These are phyloP conservation scores for Cutaneotrichosporon cavernicola DNA, from an alignment of 1,284 basidiomycete species.

Conservation along the genomic window DNA sequence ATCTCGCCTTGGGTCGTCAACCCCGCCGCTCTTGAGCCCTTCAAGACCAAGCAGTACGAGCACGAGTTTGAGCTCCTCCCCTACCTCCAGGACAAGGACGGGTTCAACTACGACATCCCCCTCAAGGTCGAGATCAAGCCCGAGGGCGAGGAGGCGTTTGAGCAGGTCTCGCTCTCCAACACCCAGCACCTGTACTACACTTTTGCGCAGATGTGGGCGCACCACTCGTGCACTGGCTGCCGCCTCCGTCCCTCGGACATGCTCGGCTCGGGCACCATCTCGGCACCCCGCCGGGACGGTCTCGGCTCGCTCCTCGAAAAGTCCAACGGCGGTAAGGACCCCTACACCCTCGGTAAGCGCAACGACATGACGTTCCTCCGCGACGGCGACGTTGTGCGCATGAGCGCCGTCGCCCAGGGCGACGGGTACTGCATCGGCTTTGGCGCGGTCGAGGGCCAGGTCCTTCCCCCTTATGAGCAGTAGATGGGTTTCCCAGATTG, in stretches of 20 bases:
- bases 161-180: constrained; percentile 12
- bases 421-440: constrained; percentile 23
- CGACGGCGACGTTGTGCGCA: constrained; percentile 24
- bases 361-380: constrained; percentile 29
- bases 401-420: constrained; percentile 16
- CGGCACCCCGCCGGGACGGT: constrained; percentile 22
- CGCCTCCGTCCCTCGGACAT: constrained; percentile 33
- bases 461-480: constrained; percentile 17
- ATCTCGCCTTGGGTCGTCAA: constrained; percentile 33
- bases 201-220: constrained; percentile 33
- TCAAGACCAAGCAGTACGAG: constrained; percentile 27
- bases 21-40: constrained; percentile 30
- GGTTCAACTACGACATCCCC: constrained; percentile 21
- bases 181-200: constrained; percentile 27
- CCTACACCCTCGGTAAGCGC: constrained; percentile 24
- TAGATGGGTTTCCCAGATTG: not conserved
- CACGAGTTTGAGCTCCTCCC: constrained; percentile 24
- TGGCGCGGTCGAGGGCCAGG: constrained; percentile 26
- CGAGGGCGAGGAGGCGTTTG: constrained; percentile 14
- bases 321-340: constrained; percentile 17
- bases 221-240: constrained; percentile 34
- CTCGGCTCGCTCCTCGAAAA: constrained; percentile 32
- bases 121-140: constrained; percentile 22
- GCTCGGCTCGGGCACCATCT: constrained; percentile 36
- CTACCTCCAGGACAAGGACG: constrained; percentile 27